Percentiles rank a stretch among this genome's conserved stretches.
phyloP scores from a whole-genome alignment of 2,329 filamentous ascomycete species.

The Ascochyta fabae region DNA sequence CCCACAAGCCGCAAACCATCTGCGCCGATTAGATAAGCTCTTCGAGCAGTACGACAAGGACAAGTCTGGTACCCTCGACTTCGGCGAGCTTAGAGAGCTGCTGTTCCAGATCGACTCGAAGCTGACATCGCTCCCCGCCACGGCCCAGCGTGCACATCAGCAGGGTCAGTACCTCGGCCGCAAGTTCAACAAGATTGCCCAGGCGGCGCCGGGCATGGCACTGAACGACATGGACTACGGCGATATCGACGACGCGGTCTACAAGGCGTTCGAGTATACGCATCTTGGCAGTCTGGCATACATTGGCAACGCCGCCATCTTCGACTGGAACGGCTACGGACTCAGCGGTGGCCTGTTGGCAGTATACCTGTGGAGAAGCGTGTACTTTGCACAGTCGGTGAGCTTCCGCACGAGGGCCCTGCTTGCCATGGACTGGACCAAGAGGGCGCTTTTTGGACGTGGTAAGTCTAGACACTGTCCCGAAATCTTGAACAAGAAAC shows the following conservation, averaged over 20 bases:
- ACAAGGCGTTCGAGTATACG: slow-evolving; percentile 92
- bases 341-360: slow-evolving; percentile 85
- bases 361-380: slow-evolving; percentile 93
- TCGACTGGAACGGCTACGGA: slow-evolving; percentile 83
- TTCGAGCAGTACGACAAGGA: slow-evolving; percentile 94
- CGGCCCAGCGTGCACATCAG: slow-evolving; percentile 94
- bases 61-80: slow-evolving; percentile 90
- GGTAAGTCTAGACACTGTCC: slow-evolving; percentile 64
- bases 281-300: slow-evolving; percentile 94
- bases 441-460: slow-evolving; percentile 92
- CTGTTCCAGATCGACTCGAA: slow-evolving; percentile 93
- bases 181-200: slow-evolving; percentile 92
- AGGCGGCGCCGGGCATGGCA: slow-evolving; percentile 73
- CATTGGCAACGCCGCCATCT: slow-evolving; percentile 94
- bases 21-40: slow-evolving; percentile 87
- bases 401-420: slow-evolving; percentile 87
- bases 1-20: slow-evolving; percentile 85
- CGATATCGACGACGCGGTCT: slow-evolving; percentile 88
- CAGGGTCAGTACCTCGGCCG: slow-evolving; percentile 91
- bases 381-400: slow-evolving; percentile 98
- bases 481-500: not conserved
- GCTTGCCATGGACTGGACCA: slow-evolving; percentile 98
- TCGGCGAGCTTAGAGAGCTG: slow-evolving; percentile 87
- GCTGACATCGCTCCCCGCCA: slow-evolving; percentile 91
- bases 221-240: slow-evolving; percentile 86